Evolutionary conservation across 495 filamentous ascomycete genomes (phyloP), one percentile per base, ranked within the genome.

Genomic region (Mytilinidion resinicola): DNA sequence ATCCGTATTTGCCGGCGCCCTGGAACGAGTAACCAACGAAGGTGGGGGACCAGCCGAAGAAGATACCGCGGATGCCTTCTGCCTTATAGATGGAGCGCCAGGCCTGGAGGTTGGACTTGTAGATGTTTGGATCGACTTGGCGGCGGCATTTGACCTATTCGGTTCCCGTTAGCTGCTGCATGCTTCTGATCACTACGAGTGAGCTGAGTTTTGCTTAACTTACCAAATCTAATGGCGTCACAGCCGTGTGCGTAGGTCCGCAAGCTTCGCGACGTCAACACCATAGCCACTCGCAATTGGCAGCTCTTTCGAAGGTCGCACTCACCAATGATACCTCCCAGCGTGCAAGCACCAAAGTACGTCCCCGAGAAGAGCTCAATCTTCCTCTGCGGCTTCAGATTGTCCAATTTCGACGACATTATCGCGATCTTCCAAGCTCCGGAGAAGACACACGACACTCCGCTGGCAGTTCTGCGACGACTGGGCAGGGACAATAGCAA

Each of bases 1-100:
- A 80, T 12, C 85, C 85, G 67, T 88, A 88, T 70, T 88, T 88
- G n/a, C 85, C 85, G 51, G 83, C 84, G n/a, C 85, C 85, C 62
- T 88, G 85, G 63, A 86, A 77, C 37, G 78, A 83, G 76, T 88
- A 88, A 35, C 84, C 85, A 9, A 86, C 68, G 56, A 86, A 82
- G 17, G 85, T 88, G 9, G 85, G 85, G 0, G 81, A 76, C 85
- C 85, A 87, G 65, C 85, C 85, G 70, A 85, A 85, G 75, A 85
- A 85, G 65, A 88, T 76, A 56, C 85, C 85, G 66, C 84, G 83
- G 21, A 88, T 49, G 30, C 85, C 85, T 74, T 87, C 83, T 55
- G 78, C 76, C 36, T 72, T 67, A 71, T 80, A 83, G 69, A 88
- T 88, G 50, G 72, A 76, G 53, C 77, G 76, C 85, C 85, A 88